phyloP scores from a whole-genome alignment of 495 filamentous ascomycete genomes.

The Rhypophila decipiens region DNA sequence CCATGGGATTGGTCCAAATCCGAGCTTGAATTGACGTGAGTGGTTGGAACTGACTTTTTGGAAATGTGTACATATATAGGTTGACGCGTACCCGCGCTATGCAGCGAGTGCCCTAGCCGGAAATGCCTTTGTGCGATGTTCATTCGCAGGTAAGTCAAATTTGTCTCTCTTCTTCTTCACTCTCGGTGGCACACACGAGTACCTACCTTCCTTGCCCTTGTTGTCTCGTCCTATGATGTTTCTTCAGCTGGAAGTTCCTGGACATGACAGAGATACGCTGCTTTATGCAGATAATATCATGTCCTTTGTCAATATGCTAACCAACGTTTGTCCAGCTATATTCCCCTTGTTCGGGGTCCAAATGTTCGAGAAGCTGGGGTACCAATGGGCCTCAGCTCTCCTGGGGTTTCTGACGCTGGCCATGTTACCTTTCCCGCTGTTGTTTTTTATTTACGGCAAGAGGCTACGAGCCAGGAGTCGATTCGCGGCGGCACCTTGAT shows the following conservation, averaged over 20 bases:
- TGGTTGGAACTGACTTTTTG: constrained; percentile 3
- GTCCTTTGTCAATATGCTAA: too few relatives aligned
- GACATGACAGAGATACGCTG: too few relatives aligned
- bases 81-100: constrained; percentile 87
- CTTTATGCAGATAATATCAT: too few relatives aligned
- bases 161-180: too few relatives aligned
- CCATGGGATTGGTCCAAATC: constrained; percentile 15
- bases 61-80: constrained; percentile 40
- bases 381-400: constrained; percentile 66
- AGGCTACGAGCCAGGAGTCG: constrained; percentile 42
- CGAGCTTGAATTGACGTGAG: constrained; percentile 24
- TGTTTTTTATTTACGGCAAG: constrained; percentile 63
- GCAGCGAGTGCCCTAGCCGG: constrained; percentile 84
- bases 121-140: constrained; percentile 76
- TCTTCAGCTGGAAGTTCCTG: too few relatives aligned
- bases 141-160: constrained; percentile 70
- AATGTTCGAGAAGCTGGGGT: constrained; percentile 62
- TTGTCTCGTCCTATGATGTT: too few relatives aligned
- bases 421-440: constrained; percentile 65
- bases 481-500: constrained; percentile 31
- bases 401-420: constrained; percentile 62
- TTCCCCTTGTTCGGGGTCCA: constrained; percentile 46
- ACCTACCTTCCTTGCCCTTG: background rate
- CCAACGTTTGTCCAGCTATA: constrained; percentile 43
- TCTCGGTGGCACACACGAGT: constrained; percentile 26